phyloP scores from a whole-genome alignment of 2,329 filamentous ascomycete genomes.

The Helicocarpus griseus region DNA sequence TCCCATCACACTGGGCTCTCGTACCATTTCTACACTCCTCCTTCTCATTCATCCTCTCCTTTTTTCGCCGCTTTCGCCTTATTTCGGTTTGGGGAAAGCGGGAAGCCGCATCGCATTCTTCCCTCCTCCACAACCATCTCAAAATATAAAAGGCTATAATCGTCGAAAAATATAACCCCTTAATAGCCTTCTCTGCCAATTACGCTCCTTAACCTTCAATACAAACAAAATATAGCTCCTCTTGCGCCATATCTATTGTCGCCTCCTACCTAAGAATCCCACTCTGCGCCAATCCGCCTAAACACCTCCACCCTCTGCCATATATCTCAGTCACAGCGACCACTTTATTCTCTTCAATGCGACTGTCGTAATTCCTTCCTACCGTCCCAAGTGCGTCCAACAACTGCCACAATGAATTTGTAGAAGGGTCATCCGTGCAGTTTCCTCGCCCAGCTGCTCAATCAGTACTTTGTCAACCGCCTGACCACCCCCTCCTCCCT shows the following conservation, averaged over 20 bases:
- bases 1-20: not conserved
- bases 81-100: not conserved
- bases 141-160: not conserved
- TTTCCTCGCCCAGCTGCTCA: not conserved
- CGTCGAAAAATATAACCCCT: not conserved
- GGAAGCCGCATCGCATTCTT: not conserved
- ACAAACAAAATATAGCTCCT: not conserved
- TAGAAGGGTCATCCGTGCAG: not conserved
- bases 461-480: not conserved
- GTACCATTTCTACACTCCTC: not conserved
- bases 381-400: not conserved
- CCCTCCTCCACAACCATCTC: not conserved
- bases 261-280: too few relatives aligned
- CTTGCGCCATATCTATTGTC: too few relatives aligned
- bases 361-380: not conserved
- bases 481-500: not conserved
- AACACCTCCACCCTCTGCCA: too few relatives aligned
- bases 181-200: not conserved
- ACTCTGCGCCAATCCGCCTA: not conserved
- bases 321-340: not conserved
- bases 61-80: not conserved
- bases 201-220: not conserved
- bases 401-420: slow-evolving; percentile 1
- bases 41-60: not conserved
- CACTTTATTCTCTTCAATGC: not conserved